Percentiles rank a stretch among this genome's conserved stretches.
Evolutionary conservation across 306 rosid genomes (phyloP).

Genomic region (Vicia faba): DNA sequence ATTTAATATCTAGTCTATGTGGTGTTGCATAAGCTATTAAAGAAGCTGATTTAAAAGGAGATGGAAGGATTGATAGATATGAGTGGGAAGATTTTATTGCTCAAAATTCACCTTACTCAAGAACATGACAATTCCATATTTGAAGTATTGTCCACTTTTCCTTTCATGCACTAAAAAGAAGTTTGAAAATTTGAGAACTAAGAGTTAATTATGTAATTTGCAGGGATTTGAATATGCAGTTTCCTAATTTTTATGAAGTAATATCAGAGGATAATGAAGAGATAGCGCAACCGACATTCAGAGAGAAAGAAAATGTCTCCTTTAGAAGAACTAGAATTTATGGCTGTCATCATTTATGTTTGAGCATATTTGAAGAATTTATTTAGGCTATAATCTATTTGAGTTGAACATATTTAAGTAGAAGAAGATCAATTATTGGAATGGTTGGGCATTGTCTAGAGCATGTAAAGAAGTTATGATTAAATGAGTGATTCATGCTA

Average conservation of each 20-base stretch:
- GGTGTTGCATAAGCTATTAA: constrained; percentile 44
- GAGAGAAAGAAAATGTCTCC: neutral
- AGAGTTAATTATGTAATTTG: constrained; percentile 4
- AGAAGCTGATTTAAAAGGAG: constrained; percentile 63
- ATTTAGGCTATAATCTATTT: too few species aligned
- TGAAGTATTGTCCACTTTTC: constrained; percentile 43
- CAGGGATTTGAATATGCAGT: constrained; percentile 53
- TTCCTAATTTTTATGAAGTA: constrained; percentile 36
- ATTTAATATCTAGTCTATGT: neutral
- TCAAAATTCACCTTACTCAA: constrained; percentile 53
- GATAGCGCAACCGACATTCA: constrained; percentile 22
- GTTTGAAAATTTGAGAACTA: too few species aligned
- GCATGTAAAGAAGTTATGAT: too few species aligned
- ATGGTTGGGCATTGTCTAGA: too few species aligned
- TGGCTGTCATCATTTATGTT: too few species aligned
- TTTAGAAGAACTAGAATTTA: too few species aligned
- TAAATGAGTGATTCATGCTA: too few species aligned
- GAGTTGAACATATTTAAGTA: too few species aligned
- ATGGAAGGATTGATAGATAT: constrained; percentile 56
- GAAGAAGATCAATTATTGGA: too few species aligned
- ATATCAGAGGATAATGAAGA: constrained; percentile 36
- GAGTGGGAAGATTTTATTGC: constrained; percentile 45
- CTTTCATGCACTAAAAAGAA: neutral
- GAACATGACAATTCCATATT: constrained; percentile 68
- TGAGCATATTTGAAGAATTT: too few species aligned